Percentiles rank a stretch among this genome's conserved stretches.
Conservation (phyloP, 2,329 filamentous ascomycete genomes). For the Fonsecaea pugnacius region DNA sequence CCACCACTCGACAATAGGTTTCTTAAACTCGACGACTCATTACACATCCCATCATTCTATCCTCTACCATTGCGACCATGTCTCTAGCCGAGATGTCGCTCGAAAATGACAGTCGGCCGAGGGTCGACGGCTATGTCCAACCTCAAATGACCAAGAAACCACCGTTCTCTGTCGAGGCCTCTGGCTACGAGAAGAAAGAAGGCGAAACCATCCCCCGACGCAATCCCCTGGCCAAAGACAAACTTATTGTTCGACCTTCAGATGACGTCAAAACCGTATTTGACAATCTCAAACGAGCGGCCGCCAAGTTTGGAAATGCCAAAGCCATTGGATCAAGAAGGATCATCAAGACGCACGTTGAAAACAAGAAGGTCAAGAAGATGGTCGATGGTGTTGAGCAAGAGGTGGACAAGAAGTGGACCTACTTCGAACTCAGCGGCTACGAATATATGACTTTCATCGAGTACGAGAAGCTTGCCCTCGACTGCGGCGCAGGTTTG, state of each 20-base stretch:
- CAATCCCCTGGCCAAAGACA: conserved; percentile 71
- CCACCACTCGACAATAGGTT: not conserved
- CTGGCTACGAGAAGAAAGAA: conserved; percentile 68
- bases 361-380: conserved; percentile 90
- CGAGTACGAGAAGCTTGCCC: conserved; percentile 73
- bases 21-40: not conserved
- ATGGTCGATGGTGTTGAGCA: conserved; percentile 77
- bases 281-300: conserved; percentile 74
- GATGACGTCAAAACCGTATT: conserved; percentile 76
- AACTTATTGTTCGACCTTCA: conserved; percentile 67
- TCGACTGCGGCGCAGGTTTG: conserved; percentile 73
- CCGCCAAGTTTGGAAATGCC: conserved; percentile 65
- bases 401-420: conserved; percentile 89
- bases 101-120: conserved; percentile 30
- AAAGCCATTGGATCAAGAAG: conserved; percentile 72
- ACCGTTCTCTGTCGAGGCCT: conserved; percentile 74
- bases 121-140: conserved; percentile 37
- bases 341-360: conserved; percentile 76
- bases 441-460: conserved; percentile 78
- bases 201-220: conserved; percentile 86
- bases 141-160: conserved; percentile 66
- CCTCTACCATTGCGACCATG: not conserved
- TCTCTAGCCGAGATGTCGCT: conserved; percentile 23
- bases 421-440: conserved; percentile 79
- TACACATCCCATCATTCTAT: not conserved